A percentile compares a stretch with the other conserved stretches of the same genome.
These are phyloP conservation scores for Otatea glauca DNA, from an alignment of 176 grass and related monocot genomes.

Conservation along the genomic window DNA sequence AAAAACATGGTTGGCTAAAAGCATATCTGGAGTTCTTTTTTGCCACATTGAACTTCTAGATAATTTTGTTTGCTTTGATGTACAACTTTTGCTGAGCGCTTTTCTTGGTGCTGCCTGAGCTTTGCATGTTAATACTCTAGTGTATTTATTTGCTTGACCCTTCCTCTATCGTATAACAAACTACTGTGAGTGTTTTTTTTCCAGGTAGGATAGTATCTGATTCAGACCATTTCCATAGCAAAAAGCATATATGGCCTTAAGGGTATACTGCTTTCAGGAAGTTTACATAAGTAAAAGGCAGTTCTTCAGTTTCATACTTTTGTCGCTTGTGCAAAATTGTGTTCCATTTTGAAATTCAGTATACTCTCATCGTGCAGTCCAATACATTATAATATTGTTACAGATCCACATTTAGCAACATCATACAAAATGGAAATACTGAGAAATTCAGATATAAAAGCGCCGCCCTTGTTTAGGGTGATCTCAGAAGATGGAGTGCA, in stretches of 20 bases:
- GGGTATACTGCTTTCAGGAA: slow-evolving; percentile 96
- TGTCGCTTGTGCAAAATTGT: neutral
- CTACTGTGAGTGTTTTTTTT: slow-evolving; percentile 44
- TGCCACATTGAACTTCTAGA: too few relatives aligned
- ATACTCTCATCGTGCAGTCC: slow-evolving; percentile 27
- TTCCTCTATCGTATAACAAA: slow-evolving; percentile 7
- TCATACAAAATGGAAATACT: slow-evolving; percentile 95
- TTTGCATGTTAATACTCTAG: too few relatives aligned
- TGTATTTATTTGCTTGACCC: slow-evolving; percentile 12
- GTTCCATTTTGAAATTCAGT: slow-evolving; percentile 5
- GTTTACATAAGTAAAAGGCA: slow-evolving; percentile 78
- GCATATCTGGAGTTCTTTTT: too few relatives aligned
- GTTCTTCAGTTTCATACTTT: slow-evolving; percentile 8
- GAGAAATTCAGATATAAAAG: slow-evolving; percentile 83
- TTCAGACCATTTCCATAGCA: slow-evolving; percentile 95
- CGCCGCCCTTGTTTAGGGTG: slow-evolving; percentile 83
- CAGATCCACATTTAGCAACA: slow-evolving; percentile 77
- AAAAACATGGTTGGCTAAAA: neutral
- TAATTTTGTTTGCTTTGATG: too few relatives aligned
- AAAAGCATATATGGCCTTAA: slow-evolving; percentile 93
- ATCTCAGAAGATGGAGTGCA: slow-evolving; percentile 72
- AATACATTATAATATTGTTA: slow-evolving; percentile 42
- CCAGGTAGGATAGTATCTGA: slow-evolving; percentile 89
- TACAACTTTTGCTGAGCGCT: too few relatives aligned
- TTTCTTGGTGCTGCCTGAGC: too few relatives aligned